Evolutionary conservation across 306 rosid genomes (phyloP).

Genomic region (Quercus robur): DNA sequence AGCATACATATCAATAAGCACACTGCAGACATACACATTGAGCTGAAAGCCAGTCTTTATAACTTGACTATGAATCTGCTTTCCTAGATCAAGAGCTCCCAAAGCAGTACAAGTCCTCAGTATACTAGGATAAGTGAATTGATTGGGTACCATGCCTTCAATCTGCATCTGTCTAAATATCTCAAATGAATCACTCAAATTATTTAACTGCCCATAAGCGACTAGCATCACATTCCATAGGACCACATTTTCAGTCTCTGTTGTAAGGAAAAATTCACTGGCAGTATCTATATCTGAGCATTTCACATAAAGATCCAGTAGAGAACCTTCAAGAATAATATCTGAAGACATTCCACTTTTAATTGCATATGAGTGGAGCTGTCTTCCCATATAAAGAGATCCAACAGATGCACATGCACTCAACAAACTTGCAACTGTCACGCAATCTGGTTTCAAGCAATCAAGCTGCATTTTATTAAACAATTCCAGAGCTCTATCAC

Average conservation of each 20-base stretch:
- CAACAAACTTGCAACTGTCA: constrained; percentile 80
- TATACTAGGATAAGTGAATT: constrained; percentile 85
- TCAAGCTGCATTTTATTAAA: constrained; percentile 65
- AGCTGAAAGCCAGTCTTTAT: constrained; percentile 81
- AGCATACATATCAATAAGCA: constrained; percentile 87
- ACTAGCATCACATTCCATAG: constrained; percentile 89
- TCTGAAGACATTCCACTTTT: constrained; percentile 81
- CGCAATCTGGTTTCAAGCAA: constrained; percentile 66
- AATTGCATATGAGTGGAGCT: constrained; percentile 72
- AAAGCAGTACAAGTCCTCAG: constrained; percentile 75
- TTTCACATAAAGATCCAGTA: constrained; percentile 88
- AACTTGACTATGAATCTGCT: constrained; percentile 73
- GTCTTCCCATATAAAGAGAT: constrained; percentile 56
- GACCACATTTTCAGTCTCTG: constrained; percentile 73
- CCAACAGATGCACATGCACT: constrained; percentile 71
- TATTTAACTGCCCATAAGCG: constrained; percentile 67
- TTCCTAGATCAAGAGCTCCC: constrained; percentile 70
- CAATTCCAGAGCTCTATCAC: constrained; percentile 57
- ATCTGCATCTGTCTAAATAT: constrained; percentile 74
- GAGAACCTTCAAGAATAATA: constrained; percentile 75
- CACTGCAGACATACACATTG: constrained; percentile 74
- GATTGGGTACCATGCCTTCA: constrained; percentile 76
- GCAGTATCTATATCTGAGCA: constrained; percentile 71
- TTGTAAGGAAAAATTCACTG: constrained; percentile 60
- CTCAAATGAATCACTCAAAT: constrained; percentile 53